A percentile compares a stretch with the other conserved stretches of the same genome.
phyloP scores from a whole-genome alignment of 2,329 filamentous ascomycete species.

The Xylaria digitata region DNA sequence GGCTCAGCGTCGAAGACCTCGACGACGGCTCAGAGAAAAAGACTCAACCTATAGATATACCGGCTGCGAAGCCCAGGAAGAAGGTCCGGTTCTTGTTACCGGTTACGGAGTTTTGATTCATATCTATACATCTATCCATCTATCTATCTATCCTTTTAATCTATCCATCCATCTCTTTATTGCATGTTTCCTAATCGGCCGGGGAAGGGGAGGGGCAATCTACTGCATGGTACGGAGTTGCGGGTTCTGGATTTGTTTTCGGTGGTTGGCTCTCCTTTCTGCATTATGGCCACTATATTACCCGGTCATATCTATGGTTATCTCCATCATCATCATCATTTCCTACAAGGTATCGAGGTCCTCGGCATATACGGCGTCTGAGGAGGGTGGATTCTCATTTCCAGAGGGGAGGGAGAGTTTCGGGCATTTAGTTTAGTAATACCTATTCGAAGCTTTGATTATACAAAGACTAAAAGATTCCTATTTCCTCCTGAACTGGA shows the following conservation, averaged over 20 bases:
- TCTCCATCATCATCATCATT: conserved; percentile 19
- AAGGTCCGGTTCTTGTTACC: conserved; percentile 67
- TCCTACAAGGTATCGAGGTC: conserved; percentile 22
- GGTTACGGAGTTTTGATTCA: conserved; percentile 51
- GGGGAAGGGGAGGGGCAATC: conserved; percentile 1
- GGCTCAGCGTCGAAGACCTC: conserved; percentile 50
- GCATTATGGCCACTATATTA: conserved; percentile 29
- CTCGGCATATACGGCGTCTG: conserved; percentile 33
- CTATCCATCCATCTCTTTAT: conserved; percentile 3
- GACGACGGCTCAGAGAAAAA: conserved; percentile 43
- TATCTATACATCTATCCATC: neutral
- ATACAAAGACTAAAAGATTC: conserved; percentile 19
- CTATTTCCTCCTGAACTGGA: conserved; percentile 18
- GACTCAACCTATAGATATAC: conserved; percentile 54
- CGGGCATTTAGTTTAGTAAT: conserved; percentile 21
- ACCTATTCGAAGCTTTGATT: conserved; percentile 17
- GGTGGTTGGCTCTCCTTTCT: conserved; percentile 1
- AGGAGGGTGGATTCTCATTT: conserved; percentile 5
- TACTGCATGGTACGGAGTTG: conserved; percentile 37
- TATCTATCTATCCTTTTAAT: neutral
- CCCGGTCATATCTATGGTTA: neutral
- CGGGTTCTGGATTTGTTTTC: conserved; percentile 19
- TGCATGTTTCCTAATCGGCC: conserved; percentile 23
- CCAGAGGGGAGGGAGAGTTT: neutral
- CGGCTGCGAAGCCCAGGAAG: conserved; percentile 64